These are phyloP conservation scores for Chloris gayana DNA, from an alignment of 176 grass and related monocot species.

Conservation along the genomic window DNA sequence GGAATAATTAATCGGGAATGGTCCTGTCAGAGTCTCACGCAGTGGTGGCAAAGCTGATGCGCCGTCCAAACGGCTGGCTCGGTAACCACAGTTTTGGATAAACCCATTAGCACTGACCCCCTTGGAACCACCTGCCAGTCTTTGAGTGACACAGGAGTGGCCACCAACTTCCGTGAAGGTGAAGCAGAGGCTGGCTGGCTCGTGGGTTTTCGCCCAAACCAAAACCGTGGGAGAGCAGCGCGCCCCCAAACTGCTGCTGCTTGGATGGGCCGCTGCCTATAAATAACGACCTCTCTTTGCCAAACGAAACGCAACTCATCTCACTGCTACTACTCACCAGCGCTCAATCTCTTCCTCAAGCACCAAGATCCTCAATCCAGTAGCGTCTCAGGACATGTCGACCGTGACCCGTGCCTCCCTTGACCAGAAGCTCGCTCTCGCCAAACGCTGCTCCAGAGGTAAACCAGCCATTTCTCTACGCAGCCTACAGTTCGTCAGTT, in stretches of 20 bases:
- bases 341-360: neutral
- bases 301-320: neutral
- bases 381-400: conserved; percentile 18
- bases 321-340: neutral
- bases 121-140: neutral
- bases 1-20: no score
- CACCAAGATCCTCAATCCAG: neutral
- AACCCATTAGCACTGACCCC: neutral
- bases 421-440: conserved; percentile 69
- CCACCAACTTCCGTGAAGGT: conserved; percentile 1
- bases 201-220: conserved; percentile 38
- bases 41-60: no score
- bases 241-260: no score
- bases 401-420: conserved; percentile 52
- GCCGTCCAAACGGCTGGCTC: neutral
- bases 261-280: neutral
- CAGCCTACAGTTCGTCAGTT: neutral
- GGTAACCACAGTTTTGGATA: neutral
- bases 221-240: conserved; percentile 15
- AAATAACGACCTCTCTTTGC: neutral
- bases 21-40: no score
- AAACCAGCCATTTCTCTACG: neutral
- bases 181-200: neutral
- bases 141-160: neutral
- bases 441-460: conserved; percentile 76